Base-by-base conservation (phyloP, 1,139 yeast genomes). In the Geotrichum carabidarum region DNA sequence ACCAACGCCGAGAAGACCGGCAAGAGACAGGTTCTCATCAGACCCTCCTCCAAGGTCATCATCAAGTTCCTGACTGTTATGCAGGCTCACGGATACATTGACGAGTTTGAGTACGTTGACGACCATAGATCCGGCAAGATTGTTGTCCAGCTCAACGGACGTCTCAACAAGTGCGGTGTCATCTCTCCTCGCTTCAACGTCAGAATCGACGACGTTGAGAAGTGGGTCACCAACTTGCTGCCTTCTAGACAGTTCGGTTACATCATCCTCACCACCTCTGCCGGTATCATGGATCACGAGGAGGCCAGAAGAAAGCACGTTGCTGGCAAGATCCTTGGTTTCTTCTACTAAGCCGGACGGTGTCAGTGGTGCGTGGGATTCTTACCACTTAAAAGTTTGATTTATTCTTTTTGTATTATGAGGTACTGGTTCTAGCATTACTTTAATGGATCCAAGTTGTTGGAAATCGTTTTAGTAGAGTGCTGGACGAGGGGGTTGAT, bases 251-350 rank as follows among this genome's bases (percentile, higher is more conserved):
- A 91, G 78, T 91, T 91, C 71, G 98, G 98, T 80, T 90, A 79
- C 79, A 91, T 91, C 72, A 86, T 91, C 75, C 84, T 91, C 73
- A 91, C 99, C 76, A 93, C 99, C 68, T 93, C 99, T 70, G 96
- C 98, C 70, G 99, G 99, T 79, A 93, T 93, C 70, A 90, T 93
- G 96, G 98, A 93, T 82, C 99, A 93, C 80, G 99, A 93, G 81
- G 99, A 93, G 81, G 99, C 99, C 69, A 90, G 97, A 85, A 88
- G 98, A 85, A 93, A 93, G 87, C 98, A 93, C 78, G 98, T 91
- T 69, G 89, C 97, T 68, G 98, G 98, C 77, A 91, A 91, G 80
- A 86, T 91, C 73, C 83, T 91, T 72, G 98, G 98, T 71, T 91
- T 87, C 77, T 96, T 91, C 64, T 91, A 91, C 82, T 89, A 84